A percentile compares a stretch with the other conserved stretches of the same genome.
Evolutionary conservation across 2,329 filamentous ascomycete genomes (phyloP).

Genomic region (Talaromyces sp.): DNA sequence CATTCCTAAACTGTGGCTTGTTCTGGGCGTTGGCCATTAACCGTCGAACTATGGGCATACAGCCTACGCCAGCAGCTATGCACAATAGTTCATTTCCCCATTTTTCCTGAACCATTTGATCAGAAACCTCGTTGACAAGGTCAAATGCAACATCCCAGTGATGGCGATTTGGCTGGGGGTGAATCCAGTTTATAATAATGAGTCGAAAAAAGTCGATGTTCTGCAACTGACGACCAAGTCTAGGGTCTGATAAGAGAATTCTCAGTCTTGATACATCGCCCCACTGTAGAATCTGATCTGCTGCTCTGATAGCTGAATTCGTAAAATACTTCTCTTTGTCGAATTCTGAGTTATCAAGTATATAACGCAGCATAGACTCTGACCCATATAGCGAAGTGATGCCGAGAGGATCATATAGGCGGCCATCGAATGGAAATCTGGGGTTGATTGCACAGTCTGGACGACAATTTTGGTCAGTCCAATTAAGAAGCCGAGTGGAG

Average conservation of each 20-base stretch:
- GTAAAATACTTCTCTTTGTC: conserved; percentile 13
- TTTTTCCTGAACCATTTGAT: conserved; percentile 18
- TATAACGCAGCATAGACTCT: conserved; percentile 22
- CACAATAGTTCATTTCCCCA: conserved; percentile 22
- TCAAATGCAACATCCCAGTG: background rate
- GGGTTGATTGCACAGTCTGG: conserved; percentile 25
- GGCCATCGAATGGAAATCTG: conserved; percentile 26
- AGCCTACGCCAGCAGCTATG: conserved; percentile 19
- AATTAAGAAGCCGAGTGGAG: conserved; percentile 27
- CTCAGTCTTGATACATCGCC: background rate
- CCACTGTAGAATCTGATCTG: background rate
- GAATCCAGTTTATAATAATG: background rate
- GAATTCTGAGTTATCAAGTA: conserved; percentile 21
- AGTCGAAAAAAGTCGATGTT: background rate
- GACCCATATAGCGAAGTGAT: conserved; percentile 32
- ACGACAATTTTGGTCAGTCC: conserved; percentile 27
- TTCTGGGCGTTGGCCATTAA: conserved; percentile 10
- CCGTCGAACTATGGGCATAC: conserved; percentile 19
- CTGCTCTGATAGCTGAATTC: background rate
- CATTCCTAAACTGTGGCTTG: background rate
- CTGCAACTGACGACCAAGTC: background rate
- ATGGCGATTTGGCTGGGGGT: background rate
- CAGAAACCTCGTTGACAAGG: conserved; percentile 13
- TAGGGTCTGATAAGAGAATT: background rate
- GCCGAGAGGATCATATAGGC: conserved; percentile 30